Evolutionary conservation across 1,139 yeast species (phyloP), one percentile per base, ranked within the genome.

Genomic region (Taphrina flavorubra): DNA sequence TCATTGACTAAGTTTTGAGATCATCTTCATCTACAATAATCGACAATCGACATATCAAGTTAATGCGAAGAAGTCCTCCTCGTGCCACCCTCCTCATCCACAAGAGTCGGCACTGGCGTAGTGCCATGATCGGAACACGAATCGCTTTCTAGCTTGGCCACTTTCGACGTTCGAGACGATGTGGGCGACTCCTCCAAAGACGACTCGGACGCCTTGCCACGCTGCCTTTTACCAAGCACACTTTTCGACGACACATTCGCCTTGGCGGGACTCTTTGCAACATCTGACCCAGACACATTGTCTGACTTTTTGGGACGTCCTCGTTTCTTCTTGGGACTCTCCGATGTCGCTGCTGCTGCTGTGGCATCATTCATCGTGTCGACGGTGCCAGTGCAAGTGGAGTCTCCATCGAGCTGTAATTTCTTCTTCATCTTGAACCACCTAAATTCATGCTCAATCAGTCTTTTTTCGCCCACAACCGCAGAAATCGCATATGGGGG

Each of bases 381-480:
- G 25, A n/a, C 20, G 18, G 25, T 25, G 31, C 31, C 31, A 1
- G 31, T 4, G 31, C 31, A 25, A 14, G 42, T 14, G 14, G 42
- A 14, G 1, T 39, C 42, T 1, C 14, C 53, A 20, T 20, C 53
- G 36, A 25, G 53, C n/a, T 11, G 31, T n/a, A 49, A 20, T n/a
- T 49, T 49, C 53, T 49, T 49, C 53, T 49, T 49, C 53, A 49
- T 6, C 36, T 49, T 49, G 53, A 49, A 49, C 53, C 53, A 49
- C 34, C 53, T 49, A 20, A 7, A 13, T 25, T 25, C 31, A 25
- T 25, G 31, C 31, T 46, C 25, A 46, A 46, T 46, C 18, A 39
- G 14, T 39, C 14, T 39, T 39, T 37, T 11, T 1, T 39, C 47
- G 18, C 16, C 6, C 47, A 39, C 11, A 39, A 7, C 6, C 42